Evolutionary conservation across 768 basidiomycete species (phyloP).

Genomic region (Pleurotus giganteus): DNA sequence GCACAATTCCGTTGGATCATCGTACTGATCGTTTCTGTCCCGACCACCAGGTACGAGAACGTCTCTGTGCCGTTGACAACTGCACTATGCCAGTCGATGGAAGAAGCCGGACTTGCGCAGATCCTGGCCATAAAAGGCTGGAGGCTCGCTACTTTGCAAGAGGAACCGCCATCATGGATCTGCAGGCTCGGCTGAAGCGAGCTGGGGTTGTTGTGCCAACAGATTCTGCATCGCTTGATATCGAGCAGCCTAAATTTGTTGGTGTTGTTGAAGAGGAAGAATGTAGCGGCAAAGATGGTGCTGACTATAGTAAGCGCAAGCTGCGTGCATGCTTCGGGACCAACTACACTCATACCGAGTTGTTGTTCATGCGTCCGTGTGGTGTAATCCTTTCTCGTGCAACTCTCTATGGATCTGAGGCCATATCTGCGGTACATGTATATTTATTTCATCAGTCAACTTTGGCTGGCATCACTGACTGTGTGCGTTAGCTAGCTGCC

Average conservation of each 20-base stretch:
- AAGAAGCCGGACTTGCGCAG: constrained; percentile 10
- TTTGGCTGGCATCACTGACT: not conserved
- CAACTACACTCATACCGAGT: constrained; percentile 27
- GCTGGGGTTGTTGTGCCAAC: constrained; percentile 8
- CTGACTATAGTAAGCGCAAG: constrained; percentile 9
- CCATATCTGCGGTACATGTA: not conserved
- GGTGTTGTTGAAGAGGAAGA: not conserved
- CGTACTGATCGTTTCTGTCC: constrained; percentile 13
- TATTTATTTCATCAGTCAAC: not conserved
- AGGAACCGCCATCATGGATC: constrained; percentile 12
- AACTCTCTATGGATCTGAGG: not conserved
- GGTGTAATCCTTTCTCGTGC: constrained; percentile 12
- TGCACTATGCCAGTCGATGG: not conserved
- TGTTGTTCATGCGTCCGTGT: constrained; percentile 26
- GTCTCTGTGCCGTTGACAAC: constrained; percentile 11
- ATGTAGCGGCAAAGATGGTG: not conserved
- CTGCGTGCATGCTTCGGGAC: constrained; percentile 21
- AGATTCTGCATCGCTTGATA: constrained; percentile 1
- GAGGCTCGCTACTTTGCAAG: constrained; percentile 9
- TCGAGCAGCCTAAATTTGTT: not conserved
- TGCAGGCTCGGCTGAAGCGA: constrained; percentile 13
- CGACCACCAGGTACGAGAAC: not conserved
- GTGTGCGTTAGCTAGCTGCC: not conserved
- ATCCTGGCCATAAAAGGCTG: constrained; percentile 10
- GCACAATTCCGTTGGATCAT: constrained; percentile 7